Evolutionary conservation across 176 grass and related monocot species (phyloP).

Genomic region (Poa pratensis): DNA sequence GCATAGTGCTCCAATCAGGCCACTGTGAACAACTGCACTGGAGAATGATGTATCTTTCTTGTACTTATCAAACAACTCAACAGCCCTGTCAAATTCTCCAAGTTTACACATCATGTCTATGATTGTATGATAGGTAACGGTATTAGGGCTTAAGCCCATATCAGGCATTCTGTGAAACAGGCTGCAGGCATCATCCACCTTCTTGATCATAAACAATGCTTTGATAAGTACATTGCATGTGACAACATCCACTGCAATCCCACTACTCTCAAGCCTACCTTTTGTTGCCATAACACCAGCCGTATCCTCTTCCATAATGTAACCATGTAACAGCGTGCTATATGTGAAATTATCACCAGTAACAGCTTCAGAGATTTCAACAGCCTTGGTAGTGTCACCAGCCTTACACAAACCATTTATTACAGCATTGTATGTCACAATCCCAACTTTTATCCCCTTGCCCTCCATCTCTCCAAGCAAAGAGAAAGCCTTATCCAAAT

Average conservation of each 20-base stretch:
- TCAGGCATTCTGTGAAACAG: slow-evolving; percentile 74
- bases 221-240: slow-evolving; percentile 88
- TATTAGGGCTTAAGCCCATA: slow-evolving; percentile 70
- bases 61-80: slow-evolving; percentile 67
- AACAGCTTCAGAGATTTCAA: slow-evolving; percentile 65
- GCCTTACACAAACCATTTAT: slow-evolving; percentile 86
- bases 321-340: slow-evolving; percentile 80
- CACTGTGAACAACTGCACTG: slow-evolving; percentile 47
- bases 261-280: slow-evolving; percentile 59
- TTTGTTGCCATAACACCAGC: slow-evolving; percentile 53
- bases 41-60: slow-evolving; percentile 51
- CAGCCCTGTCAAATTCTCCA: slow-evolving; percentile 62
- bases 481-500: slow-evolving; percentile 62
- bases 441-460: slow-evolving; percentile 61
- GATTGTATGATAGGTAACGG: slow-evolving; percentile 70
- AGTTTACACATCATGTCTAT: slow-evolving; percentile 66
- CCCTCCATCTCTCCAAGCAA: slow-evolving; percentile 65
- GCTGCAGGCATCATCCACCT: slow-evolving; percentile 66
- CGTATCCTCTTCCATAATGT: slow-evolving; percentile 57
- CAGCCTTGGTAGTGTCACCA: slow-evolving; percentile 59
- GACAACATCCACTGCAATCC: slow-evolving; percentile 63
- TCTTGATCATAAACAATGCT: slow-evolving; percentile 72
- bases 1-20: slow-evolving; percentile 65
- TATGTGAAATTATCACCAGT: slow-evolving; percentile 83
- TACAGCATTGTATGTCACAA: slow-evolving; percentile 61